A percentile compares a stretch with the other conserved stretches of the same genome.
Evolutionary conservation across 805 yeast genomes (phyloP).

Genomic region (Kazachstania kunashirensis): DNA sequence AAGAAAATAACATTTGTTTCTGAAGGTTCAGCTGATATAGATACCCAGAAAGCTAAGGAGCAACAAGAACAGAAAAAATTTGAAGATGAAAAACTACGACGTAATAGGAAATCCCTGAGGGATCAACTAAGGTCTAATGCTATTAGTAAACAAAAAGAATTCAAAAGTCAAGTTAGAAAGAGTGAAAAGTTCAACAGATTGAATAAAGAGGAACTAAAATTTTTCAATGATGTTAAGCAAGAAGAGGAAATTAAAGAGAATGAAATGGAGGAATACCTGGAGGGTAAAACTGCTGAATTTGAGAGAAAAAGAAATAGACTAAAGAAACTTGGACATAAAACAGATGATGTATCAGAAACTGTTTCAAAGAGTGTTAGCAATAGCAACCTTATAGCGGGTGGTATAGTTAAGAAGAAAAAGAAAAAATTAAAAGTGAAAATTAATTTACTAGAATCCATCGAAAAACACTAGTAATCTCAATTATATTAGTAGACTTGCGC

Average conservation of each 20-base stretch:
- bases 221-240: slow-evolving; percentile 7
- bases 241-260: slow-evolving; percentile 7
- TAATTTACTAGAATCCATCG: slow-evolving; percentile 6
- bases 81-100: slow-evolving; percentile 17
- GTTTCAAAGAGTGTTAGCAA: neutral
- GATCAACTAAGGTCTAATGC: slow-evolving; percentile 23
- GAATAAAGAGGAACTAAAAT: slow-evolving; percentile 18
- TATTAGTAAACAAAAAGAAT: slow-evolving; percentile 20
- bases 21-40: slow-evolving; percentile 24
- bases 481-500: too few relatives aligned
- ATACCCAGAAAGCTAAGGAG: slow-evolving; percentile 16
- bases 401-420: slow-evolving; percentile 5
- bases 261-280: slow-evolving; percentile 5
- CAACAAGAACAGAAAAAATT: slow-evolving; percentile 14
- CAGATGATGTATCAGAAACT: too few relatives aligned
- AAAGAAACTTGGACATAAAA: too few relatives aligned
- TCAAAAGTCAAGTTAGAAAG: slow-evolving; percentile 16
- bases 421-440: slow-evolving; percentile 5
- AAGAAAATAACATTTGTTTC: slow-evolving; percentile 17
- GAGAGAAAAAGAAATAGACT: slow-evolving; percentile 5
- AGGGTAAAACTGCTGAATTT: slow-evolving; percentile 2
- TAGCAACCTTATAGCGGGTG: too few relatives aligned
- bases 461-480: neutral
- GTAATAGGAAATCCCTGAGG: slow-evolving; percentile 22
- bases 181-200: slow-evolving; percentile 25